Conservation (phyloP, 495 filamentous ascomycete genomes). For the Clavariopsis aquatica region DNA sequence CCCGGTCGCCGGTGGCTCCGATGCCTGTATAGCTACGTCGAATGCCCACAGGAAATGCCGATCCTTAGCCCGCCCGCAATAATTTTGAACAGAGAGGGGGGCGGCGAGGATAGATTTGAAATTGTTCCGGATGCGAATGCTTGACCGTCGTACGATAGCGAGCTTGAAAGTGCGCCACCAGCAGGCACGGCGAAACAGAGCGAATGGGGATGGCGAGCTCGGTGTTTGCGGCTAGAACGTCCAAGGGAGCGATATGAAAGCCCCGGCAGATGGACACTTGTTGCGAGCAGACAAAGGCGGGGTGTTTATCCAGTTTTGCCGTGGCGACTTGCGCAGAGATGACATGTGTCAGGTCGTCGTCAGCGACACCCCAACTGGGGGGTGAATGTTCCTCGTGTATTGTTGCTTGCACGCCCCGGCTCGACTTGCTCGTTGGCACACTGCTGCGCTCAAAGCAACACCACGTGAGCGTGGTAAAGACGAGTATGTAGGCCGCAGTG, state of each 20-base stretch:
- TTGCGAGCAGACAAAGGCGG: not conserved
- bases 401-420: not conserved
- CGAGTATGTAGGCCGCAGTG: too few relatives aligned
- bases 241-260: constrained; percentile 4
- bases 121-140: not conserved
- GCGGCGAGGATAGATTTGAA: constrained; percentile 9
- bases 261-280: constrained; percentile 2
- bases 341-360: not conserved
- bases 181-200: constrained; percentile 1
- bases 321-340: not conserved
- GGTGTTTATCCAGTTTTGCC: constrained; percentile 19
- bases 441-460: too few relatives aligned
- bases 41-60: not conserved
- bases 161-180: not conserved
- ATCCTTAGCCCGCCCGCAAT: not conserved
- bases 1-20: not conserved
- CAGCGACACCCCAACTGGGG: not conserved
- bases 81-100: not conserved
- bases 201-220: not conserved
- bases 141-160: constrained; percentile 10
- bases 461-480: too few relatives aligned
- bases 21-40: not conserved
- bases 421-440: not conserved
- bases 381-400: not conserved
- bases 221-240: not conserved